A percentile compares a stretch with the other conserved stretches of the same genome.
Conservation (phyloP, 495 filamentous ascomycete genomes). For the Penicillium soppii region DNA sequence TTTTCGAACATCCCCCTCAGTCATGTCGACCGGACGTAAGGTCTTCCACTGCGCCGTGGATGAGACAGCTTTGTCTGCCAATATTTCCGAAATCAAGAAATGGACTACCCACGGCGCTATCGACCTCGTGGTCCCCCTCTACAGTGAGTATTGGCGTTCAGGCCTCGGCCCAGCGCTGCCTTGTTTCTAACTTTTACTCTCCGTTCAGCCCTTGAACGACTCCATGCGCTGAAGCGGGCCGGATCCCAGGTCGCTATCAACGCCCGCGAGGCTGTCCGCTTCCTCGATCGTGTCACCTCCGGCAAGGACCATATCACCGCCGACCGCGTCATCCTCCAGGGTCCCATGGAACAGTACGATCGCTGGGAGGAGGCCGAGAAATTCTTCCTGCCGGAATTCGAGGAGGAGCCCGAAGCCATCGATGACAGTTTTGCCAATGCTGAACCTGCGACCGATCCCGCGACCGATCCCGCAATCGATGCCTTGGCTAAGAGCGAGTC, state of each 20-base stretch:
- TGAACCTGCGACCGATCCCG: constrained; percentile 16
- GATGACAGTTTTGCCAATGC: constrained; percentile 19
- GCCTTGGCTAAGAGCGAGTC: constrained; percentile 17
- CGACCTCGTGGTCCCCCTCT: constrained; percentile 65
- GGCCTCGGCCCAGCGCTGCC: neutral
- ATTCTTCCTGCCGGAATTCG: constrained; percentile 55
- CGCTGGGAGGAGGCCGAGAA: constrained; percentile 63
- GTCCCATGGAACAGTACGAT: constrained; percentile 57
- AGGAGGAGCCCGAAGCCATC: constrained; percentile 39
- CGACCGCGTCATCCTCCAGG: constrained; percentile 51
- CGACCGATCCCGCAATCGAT: constrained; percentile 10
- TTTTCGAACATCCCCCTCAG: constrained; percentile 10
- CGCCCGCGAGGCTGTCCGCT: constrained; percentile 62
- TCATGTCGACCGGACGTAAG: constrained; percentile 55
- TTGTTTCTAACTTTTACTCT: constrained; percentile 16
- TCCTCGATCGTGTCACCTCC: constrained; percentile 63
- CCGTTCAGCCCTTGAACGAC: constrained; percentile 52
- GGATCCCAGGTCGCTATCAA: constrained; percentile 57
- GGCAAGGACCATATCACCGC: constrained; percentile 50
- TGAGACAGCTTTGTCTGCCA: constrained; percentile 67
- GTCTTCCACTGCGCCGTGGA: constrained; percentile 74
- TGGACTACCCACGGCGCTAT: constrained; percentile 65
- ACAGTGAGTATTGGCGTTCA: constrained; percentile 52
- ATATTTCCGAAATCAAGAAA: constrained; percentile 67
- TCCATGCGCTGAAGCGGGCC: constrained; percentile 57